Base-by-base conservation (phyloP, 768 basidiomycete genomes). In the Leccinum longicurvipes region DNA sequence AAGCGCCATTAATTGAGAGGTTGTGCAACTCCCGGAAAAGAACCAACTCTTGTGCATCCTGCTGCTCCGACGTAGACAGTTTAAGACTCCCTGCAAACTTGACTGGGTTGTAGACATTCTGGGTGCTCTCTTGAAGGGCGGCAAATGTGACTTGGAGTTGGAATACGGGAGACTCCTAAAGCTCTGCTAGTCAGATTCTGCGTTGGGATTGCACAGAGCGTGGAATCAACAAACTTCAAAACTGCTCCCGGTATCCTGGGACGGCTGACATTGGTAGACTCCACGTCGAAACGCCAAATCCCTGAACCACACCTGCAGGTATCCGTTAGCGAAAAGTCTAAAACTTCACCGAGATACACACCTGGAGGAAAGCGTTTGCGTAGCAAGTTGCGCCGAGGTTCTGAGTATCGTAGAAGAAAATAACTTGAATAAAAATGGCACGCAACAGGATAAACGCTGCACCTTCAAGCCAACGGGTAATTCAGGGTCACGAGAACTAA, bases 331-430 rank as follows among this genome's bases (percentile, higher is more conserved):
- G n/a, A 47, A 47, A 48, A 17, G 7, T 11, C 17, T 15, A n/a
- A 24, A 47, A 56, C n/a, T 25, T 28, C n/a, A 32, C 19, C 31
- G 21, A 45, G 28, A 27, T 31, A 64, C 67, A 34, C 63, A 88
- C 92, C 75, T 98, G 95, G 45, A 98, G 79, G 59, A 90, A 97
- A 19, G 93, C 93, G 70, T 97, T 97, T 57, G 92, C 94, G 63
- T 98, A 98, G 68, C 96, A 98, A 4, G 96, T 98, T 17, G 95
- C 95, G 4, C 96, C 96, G 19, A 98, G 82, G 69, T 98, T 98
- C 93, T 94, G 64, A 36, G 2, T 17, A 19, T 29, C 29, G 58
- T 29, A 21, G 45, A 47, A 47, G 44, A 36, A 31, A 41, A 63
- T 44, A 2, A 23, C 32, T 46, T 48, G n/a, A 53, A 45, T 39